A percentile compares a stretch with the other conserved stretches of the same genome.
Conservation (phyloP, 176 grass and related monocot genomes). For the Tillandsia leiboldiana region DNA sequence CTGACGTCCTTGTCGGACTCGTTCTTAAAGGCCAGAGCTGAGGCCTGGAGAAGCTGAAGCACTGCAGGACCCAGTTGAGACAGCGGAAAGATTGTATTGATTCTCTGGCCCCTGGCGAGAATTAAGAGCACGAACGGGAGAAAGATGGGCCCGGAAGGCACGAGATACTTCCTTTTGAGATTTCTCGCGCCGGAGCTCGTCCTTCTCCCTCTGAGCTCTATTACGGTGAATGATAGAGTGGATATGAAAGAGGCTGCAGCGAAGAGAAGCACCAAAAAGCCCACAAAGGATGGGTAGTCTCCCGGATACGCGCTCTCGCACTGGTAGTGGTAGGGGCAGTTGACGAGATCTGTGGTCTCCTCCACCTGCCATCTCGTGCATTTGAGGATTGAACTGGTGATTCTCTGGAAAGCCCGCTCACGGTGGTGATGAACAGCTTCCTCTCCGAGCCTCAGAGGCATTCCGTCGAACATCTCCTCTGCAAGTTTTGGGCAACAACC, state of each 20-base stretch:
- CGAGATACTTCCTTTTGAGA: constrained; percentile 58
- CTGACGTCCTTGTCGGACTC: constrained; percentile 66
- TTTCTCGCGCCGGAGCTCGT: constrained; percentile 18
- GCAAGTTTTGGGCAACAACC: too few relatives aligned
- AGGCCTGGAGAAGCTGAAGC: constrained; percentile 73
- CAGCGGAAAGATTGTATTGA: constrained; percentile 66
- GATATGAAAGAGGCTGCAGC: constrained; percentile 57
- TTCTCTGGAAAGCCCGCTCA: constrained; percentile 1
- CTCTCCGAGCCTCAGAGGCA: background rate
- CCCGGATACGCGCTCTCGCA: constrained; percentile 84
- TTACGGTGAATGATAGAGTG: constrained; percentile 51
- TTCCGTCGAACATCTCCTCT: constrained; percentile 15
- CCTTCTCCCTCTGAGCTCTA: constrained; percentile 27
- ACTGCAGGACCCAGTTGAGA: constrained; percentile 78
- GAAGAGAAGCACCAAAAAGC: constrained; percentile 49
- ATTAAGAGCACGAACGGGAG: constrained; percentile 69
- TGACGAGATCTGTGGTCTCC: constrained; percentile 77
- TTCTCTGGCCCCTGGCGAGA: constrained; percentile 68
- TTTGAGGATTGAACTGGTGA: constrained; percentile 67
- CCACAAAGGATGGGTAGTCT: constrained; percentile 55
- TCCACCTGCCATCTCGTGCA: constrained; percentile 98
- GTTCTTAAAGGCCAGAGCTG: constrained; percentile 85
- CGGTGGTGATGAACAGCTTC: background rate
- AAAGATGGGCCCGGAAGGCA: constrained; percentile 73
- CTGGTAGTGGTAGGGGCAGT: constrained; percentile 97